Evolutionary conservation across 352 stramenopile genomes (phyloP), one percentile per base, ranked within the genome.

Genomic region (Phytophthora fragariaefolia): DNA sequence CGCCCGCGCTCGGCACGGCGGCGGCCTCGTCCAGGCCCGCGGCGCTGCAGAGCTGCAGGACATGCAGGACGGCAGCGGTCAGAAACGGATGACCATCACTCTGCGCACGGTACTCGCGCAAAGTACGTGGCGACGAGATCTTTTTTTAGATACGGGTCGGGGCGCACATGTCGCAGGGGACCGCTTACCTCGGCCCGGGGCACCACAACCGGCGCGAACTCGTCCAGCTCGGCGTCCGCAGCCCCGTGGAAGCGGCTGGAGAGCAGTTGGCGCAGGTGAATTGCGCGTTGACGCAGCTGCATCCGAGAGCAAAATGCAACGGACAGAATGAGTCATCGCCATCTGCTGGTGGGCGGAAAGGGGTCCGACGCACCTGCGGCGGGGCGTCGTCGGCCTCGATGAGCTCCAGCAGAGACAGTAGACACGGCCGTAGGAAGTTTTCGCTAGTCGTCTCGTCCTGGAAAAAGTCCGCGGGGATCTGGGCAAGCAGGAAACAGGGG

Each of bases 391-490:
- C 55, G 46, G 84, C 74, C 30, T 82, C 71, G 12, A 90, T 51
- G 18, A 93, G 70, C 69, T 93, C 84, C 32, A 91, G 77, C 13
- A 93, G 61, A 24, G 84, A 93, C 48, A 73, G 22, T 6, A 93
- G 63, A 50, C 77, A 87, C 30, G 80, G 71, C 22, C 77, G 70
- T n/a, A 93, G 52, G 45, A 91, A 93, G 59, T 90, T 91, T 18
- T 81, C 71, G 28, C 70, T 75, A 30, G 83, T 86, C 24, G 69
- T 63, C 24, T 87, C 80, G 60, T 91, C 82, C 10, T 87, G 66
- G 47, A 93, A 93, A 72, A 93, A 93, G 26, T 93, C 82, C 12
- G 71, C 62, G 1, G 82, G 76, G 34, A 92, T 84, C 83, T 92
- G 54, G 7, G 7, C 5, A 24, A 53, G 8, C 27, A n/a, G n/a